Conservation (phyloP, 805 yeast species). For the Starmerella tilneyi region DNA sequence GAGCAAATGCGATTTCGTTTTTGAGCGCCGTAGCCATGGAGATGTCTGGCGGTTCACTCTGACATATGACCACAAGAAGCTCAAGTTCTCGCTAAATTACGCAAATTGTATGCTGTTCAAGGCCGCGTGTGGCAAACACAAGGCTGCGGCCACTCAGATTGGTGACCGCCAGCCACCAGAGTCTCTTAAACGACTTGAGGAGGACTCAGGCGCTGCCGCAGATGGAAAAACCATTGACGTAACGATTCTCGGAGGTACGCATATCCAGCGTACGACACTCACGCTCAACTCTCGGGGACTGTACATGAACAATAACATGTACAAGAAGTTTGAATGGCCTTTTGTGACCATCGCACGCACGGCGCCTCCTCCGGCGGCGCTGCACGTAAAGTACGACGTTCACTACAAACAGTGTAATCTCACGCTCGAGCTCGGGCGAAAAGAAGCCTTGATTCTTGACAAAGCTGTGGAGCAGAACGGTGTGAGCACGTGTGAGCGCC, state of each 20-base stretch:
- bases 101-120: not conserved
- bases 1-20: no score
- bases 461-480: not conserved
- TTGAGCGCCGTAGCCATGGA: no score
- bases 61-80: not conserved
- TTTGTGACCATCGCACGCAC: not conserved
- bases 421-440: not conserved
- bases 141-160: not conserved
- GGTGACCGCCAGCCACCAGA: constrained; percentile 1
- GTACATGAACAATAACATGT: not conserved
- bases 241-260: not conserved
- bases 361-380: not conserved
- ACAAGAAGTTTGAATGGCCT: constrained; percentile 1
- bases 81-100: not conserved
- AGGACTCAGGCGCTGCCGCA: no score
- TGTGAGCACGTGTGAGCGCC: not conserved
- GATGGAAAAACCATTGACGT: not conserved
- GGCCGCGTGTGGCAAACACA: not conserved
- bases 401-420: not conserved
- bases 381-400: not conserved
- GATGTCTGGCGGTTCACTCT: no score
- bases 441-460: not conserved
- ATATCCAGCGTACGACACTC: not conserved
- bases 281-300: not conserved
- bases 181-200: not conserved